phyloP scores from a whole-genome alignment of 768 basidiomycete genomes.

The Hydnum rufescens region DNA sequence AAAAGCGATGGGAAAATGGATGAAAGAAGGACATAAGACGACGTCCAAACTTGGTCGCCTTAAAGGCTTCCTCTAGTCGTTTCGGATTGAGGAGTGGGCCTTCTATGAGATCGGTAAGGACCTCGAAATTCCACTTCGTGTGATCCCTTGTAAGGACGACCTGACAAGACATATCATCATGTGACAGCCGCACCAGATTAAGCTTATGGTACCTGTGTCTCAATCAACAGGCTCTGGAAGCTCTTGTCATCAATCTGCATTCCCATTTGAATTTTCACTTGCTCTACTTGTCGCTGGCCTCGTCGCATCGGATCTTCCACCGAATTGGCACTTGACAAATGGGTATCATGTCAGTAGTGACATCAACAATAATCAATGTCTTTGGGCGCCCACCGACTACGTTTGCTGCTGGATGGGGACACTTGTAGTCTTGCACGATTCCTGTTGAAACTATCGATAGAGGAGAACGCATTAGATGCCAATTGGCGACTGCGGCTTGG shows the following conservation, averaged over 20 bases:
- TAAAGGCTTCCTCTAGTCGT: slow-evolving; percentile 86
- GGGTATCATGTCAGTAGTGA: neutral
- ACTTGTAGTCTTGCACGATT: slow-evolving; percentile 49
- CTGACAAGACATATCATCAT: slow-evolving; percentile 19
- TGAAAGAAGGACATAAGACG: slow-evolving; percentile 86
- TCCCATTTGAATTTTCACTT: slow-evolving; percentile 70
- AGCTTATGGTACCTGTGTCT: slow-evolving; percentile 63
- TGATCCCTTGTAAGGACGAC: slow-evolving; percentile 78
- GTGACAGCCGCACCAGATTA: neutral
- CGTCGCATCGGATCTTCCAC: slow-evolving; percentile 72
- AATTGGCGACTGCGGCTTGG: slow-evolving; percentile 38
- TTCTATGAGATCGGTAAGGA: slow-evolving; percentile 72
- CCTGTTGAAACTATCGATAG: slow-evolving; percentile 87
- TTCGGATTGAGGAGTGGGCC: slow-evolving; percentile 83
- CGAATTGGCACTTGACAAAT: slow-evolving; percentile 19
- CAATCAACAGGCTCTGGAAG: slow-evolving; percentile 67
- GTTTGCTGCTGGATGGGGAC: neutral
- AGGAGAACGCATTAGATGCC: slow-evolving; percentile 65
- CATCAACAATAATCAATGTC: neutral
- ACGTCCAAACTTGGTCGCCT: slow-evolving; percentile 73
- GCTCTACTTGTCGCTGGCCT: slow-evolving; percentile 79
- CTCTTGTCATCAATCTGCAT: slow-evolving; percentile 92
- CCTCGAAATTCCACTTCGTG: slow-evolving; percentile 82
- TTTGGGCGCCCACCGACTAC: neutral
- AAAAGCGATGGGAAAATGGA: slow-evolving; percentile 70